Evolutionary conservation across 1,284 basidiomycete species (phyloP), one percentile per base, ranked within the genome.

Genomic region (Ceratobasidium papillatum): DNA sequence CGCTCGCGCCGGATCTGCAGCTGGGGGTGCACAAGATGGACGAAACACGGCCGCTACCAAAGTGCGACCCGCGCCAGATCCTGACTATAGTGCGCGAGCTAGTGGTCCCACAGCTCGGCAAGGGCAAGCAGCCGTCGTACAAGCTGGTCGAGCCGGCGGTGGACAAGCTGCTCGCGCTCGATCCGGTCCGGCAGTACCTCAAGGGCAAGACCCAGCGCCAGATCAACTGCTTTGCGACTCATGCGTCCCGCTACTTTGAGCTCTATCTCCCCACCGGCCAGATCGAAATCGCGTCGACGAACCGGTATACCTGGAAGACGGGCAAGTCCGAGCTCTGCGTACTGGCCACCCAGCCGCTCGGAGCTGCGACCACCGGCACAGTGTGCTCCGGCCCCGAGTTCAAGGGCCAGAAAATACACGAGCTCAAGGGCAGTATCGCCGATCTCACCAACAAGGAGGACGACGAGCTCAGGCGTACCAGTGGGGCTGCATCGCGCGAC

Each of bases 301-400:
- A 91, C 38, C 88, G 94, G 32, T 95, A 95, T 80, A 89, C 91
- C 34, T 89, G 92, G 82, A 87, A 87, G 76, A 94, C 93, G n/a
- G 92, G 92, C 78, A 95, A 95, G 82, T 92, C 93, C 41, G 95
- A 97, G 80, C 84, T 97, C 7, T 96, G 93, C 80, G 95, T 97
- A 45, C 86, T 96, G 75, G 94, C 95, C 17, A 94, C 94, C 32
- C 89, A 91, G 43, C 82, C 87, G 30, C 87, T 94, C 69, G 84
- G 86, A 54, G 87, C 90, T 43, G 56, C n/a, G 12, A 27, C 66
- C 1, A 59, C 32, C 36, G 68, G 68, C 27, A 49, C 68, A 3
- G 0, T 47, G n/a, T 62, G 59, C 59, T 45, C 43, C 68, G 51
- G 56, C 56, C 22, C 56, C 11, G 68, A 72, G 56, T 72, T 72